Evolutionary conservation across 306 rosid genomes (phyloP).

Genomic region (cucumber (Cucumis sativus)): DNA sequence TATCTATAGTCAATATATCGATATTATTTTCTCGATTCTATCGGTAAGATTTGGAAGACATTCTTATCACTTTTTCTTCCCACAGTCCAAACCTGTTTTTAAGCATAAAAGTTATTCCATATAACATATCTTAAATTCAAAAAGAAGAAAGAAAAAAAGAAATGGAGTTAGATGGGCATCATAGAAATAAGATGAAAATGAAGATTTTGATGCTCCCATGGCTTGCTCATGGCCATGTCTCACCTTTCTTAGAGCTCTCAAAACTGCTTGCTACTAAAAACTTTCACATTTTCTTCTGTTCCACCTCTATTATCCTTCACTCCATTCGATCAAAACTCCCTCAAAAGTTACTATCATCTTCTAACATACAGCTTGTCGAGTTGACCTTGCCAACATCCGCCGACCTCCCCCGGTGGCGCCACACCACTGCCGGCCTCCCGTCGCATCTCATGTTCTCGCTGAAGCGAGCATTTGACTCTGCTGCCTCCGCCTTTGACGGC

Average conservation of each 20-base stretch:
- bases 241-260: conserved; percentile 24
- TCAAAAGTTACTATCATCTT: not conserved
- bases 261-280: conserved; percentile 9
- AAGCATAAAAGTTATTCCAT: not conserved
- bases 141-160: not conserved
- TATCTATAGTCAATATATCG: too few relatives aligned
- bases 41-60: too few relatives aligned
- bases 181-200: not conserved
- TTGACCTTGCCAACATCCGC: conserved; percentile 12
- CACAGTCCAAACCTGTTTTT: too few relatives aligned
- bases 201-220: conserved; percentile 20
- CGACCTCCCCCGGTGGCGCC: conserved; percentile 12
- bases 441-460: conserved; percentile 18
- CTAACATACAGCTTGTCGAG: conserved; percentile 6
- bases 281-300: conserved; percentile 12
- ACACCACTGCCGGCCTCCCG: conserved; percentile 20
- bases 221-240: conserved; percentile 28
- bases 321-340: conserved; percentile 7
- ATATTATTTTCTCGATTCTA: too few relatives aligned
- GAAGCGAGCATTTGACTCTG: conserved; percentile 16
- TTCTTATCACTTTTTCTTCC: too few relatives aligned
- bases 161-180: not conserved
- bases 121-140: not conserved
- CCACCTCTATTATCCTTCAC: conserved; percentile 14
- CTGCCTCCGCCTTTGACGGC: conserved; percentile 8